Percentiles rank a stretch among this genome's conserved stretches.
Conservation (phyloP, 768 basidiomycete genomes). For the Daedaleopsis nitida region DNA sequence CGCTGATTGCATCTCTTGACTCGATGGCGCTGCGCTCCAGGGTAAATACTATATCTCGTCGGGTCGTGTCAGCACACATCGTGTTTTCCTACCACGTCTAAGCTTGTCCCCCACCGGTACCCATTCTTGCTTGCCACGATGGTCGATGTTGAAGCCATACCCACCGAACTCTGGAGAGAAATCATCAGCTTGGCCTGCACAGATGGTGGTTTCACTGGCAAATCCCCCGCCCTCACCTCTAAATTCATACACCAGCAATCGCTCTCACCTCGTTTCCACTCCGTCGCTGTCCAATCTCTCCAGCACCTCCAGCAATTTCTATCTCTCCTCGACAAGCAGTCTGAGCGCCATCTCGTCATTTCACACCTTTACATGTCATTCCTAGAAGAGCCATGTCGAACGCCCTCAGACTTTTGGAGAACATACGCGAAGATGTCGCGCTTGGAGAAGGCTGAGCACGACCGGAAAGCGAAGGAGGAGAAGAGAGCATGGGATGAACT, state of each 20-base stretch:
- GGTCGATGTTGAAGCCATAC: background rate
- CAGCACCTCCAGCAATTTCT: background rate
- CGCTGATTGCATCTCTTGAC: no score
- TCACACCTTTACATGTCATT: background rate
- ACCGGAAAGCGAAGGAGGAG: background rate
- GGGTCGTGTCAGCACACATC: no score
- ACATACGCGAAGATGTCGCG: background rate
- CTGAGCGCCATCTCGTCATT: background rate
- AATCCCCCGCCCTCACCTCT: conserved; percentile 6
- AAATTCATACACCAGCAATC: conserved; percentile 7
- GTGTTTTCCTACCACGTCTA: no score
- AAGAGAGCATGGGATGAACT: background rate
- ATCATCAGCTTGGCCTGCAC: background rate
- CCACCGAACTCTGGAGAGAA: background rate
- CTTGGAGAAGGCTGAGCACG: background rate
- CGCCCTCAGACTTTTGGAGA: background rate
- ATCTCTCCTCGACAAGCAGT: background rate
- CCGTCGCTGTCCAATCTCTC: background rate
- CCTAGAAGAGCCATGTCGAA: background rate
- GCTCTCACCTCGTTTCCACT: background rate
- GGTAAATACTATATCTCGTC: no score
- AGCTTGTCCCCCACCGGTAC: no score
- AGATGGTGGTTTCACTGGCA: conserved; percentile 9
- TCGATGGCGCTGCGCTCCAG: no score
- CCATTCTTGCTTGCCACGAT: background rate